Conservation (phyloP, 2,329 filamentous ascomycete species). For the Aureobasidium subglaciale region DNA sequence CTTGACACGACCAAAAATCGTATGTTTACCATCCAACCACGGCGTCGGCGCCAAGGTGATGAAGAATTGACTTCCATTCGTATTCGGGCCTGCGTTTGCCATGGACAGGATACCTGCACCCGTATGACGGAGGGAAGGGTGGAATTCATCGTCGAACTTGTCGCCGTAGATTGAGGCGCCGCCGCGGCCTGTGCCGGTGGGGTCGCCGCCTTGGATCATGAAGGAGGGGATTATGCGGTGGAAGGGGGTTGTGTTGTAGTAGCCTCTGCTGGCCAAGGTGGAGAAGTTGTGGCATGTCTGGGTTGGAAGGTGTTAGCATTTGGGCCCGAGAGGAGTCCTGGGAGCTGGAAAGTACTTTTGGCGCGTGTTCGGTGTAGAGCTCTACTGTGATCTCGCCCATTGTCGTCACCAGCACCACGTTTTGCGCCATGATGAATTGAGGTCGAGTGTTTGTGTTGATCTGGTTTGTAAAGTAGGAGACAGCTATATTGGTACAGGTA, state of each 20-base stretch:
- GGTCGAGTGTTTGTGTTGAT: not conserved
- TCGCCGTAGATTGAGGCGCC: conserved; percentile 86
- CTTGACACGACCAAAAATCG: conserved; percentile 89
- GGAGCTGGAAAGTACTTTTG: conserved; percentile 46
- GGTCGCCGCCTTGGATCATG: conserved; percentile 90
- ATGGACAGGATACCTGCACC: conserved; percentile 91
- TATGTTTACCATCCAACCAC: conserved; percentile 95
- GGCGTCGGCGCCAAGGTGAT: conserved; percentile 89
- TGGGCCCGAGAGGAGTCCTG: too few species aligned
- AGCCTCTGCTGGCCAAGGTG: conserved; percentile 70
- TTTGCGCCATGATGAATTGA: conserved; percentile 57
- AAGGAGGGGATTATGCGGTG: conserved; percentile 94
- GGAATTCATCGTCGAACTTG: conserved; percentile 90
- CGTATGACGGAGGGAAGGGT: conserved; percentile 72
- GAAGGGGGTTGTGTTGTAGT: conserved; percentile 82
- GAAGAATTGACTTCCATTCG: conserved; percentile 94
- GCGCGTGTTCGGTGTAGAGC: conserved; percentile 83
- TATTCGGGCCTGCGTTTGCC: conserved; percentile 90
- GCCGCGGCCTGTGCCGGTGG: conserved; percentile 85
- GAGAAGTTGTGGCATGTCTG: conserved; percentile 55
- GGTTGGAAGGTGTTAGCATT: not conserved
- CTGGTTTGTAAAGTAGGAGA: not conserved
- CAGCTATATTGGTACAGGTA: too few species aligned
- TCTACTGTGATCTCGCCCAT: conserved; percentile 83
- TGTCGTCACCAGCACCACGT: conserved; percentile 74